phyloP scores from a whole-genome alignment of 2,329 filamentous ascomycete species.

The Trichothecium sympodiale region DNA sequence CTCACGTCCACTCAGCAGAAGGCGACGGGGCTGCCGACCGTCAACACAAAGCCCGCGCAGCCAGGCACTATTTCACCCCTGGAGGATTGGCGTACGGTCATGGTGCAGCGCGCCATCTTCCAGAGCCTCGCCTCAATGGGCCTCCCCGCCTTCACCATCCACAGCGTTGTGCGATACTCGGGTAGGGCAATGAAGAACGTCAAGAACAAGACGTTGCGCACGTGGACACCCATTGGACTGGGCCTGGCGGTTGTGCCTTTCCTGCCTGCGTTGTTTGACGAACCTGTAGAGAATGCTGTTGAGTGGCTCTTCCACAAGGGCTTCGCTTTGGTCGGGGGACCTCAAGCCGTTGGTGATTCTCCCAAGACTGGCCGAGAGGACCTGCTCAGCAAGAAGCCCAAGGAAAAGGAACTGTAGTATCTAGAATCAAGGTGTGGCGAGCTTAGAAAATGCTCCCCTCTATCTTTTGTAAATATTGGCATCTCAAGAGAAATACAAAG shows the following conservation, averaged over 20 bases:
- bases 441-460: neutral
- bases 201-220: conserved; percentile 66
- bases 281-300: conserved; percentile 84
- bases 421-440: neutral
- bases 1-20: conserved; percentile 38
- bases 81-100: conserved; percentile 84
- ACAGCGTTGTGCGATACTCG: conserved; percentile 83
- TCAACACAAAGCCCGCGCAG: conserved; percentile 14
- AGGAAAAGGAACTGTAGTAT: conserved; percentile 29
- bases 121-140: conserved; percentile 90
- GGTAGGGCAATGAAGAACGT: conserved; percentile 73
- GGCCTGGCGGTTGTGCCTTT: conserved; percentile 70
- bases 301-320: conserved; percentile 83
- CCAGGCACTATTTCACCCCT: conserved; percentile 51
- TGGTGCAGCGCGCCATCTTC: conserved; percentile 84
- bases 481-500: too few species aligned
- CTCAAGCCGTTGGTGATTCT: conserved; percentile 40
- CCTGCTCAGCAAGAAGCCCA: conserved; percentile 28
- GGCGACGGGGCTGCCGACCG: conserved; percentile 28
- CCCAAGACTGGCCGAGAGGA: conserved; percentile 40
- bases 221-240: conserved; percentile 85
- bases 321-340: conserved; percentile 62
- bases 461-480: too few species aligned
- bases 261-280: conserved; percentile 74
- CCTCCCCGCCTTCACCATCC: conserved; percentile 85